phyloP scores from a whole-genome alignment of 805 yeast genomes.

The Cyberlindnera mississippiensis region DNA sequence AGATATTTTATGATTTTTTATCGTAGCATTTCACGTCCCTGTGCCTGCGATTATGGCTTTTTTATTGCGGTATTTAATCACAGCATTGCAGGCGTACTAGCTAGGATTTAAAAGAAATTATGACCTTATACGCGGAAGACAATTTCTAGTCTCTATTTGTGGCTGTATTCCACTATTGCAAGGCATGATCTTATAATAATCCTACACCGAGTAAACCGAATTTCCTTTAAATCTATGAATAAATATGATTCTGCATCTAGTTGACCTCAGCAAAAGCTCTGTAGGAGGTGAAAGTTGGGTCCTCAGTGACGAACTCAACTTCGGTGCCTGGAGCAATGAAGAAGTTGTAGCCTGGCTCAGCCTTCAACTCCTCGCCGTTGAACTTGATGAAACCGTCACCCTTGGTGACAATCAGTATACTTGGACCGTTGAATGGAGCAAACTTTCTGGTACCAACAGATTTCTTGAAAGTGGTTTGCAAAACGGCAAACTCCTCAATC shows the following conservation, averaged over 20 bases:
- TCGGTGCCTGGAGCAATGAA: slow-evolving; percentile 78
- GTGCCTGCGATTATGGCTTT: no score
- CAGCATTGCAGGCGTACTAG: no score
- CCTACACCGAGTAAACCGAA: no score
- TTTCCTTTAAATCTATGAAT: neutral
- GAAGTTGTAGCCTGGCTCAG: slow-evolving; percentile 73
- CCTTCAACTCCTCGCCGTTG: slow-evolving; percentile 39
- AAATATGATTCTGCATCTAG: slow-evolving; percentile 1
- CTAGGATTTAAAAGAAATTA: neutral
- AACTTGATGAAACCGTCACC: slow-evolving; percentile 65
- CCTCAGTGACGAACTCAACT: slow-evolving; percentile 52
- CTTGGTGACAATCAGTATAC: slow-evolving; percentile 76
- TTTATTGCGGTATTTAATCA: no score
- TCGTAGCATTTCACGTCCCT: no score
- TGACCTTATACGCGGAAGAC: no score
- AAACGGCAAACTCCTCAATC: slow-evolving; percentile 92
- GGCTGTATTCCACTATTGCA: no score
- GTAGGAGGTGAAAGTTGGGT: slow-evolving; percentile 66
- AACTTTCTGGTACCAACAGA: slow-evolving; percentile 50
- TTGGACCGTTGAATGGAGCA: slow-evolving; percentile 76
- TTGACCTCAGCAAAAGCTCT: slow-evolving; percentile 83
- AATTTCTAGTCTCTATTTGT: no score
- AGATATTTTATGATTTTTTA: neutral
- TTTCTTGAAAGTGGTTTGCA: slow-evolving; percentile 65
- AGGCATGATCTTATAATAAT: no score